Evolutionary conservation across 257 asterid species (phyloP).

Genomic region (Craterostigma plantagineum): DNA sequence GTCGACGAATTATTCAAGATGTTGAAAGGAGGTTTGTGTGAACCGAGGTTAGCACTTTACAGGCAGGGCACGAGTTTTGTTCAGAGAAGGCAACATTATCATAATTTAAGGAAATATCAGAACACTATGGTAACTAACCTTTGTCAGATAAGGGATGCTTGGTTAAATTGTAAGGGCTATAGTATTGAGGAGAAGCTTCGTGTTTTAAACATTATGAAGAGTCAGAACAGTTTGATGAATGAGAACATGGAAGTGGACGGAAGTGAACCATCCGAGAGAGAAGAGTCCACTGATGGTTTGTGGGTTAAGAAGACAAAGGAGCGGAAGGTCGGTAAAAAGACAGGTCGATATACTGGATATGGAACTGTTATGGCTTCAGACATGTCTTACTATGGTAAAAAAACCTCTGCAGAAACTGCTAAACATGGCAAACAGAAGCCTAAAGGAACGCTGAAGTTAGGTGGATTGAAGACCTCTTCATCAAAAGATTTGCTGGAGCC

Average conservation of each 20-base stretch:
- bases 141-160: conserved; percentile 88
- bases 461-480: conserved; percentile 30
- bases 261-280: conserved; percentile 71
- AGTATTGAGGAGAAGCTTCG: conserved; percentile 94
- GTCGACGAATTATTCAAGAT: conserved; percentile 46
- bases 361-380: too few species aligned
- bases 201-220: conserved; percentile 74
- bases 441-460: conserved; percentile 42
- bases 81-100: conserved; percentile 21
- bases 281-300: conserved; percentile 53
- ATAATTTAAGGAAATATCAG: conserved; percentile 62
- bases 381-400: too few species aligned
- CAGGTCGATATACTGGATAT: too few species aligned
- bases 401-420: conserved; percentile 21
- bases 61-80: conserved; percentile 78
- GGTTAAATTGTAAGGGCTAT: conserved; percentile 74
- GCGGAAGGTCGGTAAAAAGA: conserved; percentile 33
- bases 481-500: conserved; percentile 29
- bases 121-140: conserved; percentile 56
- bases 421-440: conserved; percentile 48
- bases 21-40: conserved; percentile 92
- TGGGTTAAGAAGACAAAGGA: conserved; percentile 69
- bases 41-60: conserved; percentile 94
- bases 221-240: conserved; percentile 83
- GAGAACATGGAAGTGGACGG: conserved; percentile 80